Evolutionary conservation across 108 stramenopile species (phyloP).

Genomic region (Cyclostephanos tholiformis): DNA sequence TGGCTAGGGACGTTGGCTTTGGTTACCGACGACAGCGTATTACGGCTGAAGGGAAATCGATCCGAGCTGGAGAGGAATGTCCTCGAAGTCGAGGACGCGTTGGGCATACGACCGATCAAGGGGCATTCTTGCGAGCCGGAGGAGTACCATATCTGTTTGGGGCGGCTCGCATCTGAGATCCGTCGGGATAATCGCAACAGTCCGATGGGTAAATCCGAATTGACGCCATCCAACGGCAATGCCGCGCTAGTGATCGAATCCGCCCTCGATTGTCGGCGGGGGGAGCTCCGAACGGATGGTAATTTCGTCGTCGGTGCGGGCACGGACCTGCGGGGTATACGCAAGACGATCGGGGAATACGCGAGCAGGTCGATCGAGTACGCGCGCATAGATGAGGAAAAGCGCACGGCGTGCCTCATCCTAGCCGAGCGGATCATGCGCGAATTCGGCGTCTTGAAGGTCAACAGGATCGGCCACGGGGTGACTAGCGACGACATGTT

Average conservation of each 20-base stretch:
- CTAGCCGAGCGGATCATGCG: constrained; percentile 49
- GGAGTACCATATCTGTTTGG: constrained; percentile 67
- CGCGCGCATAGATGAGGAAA: constrained; percentile 20
- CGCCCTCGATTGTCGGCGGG: constrained; percentile 54
- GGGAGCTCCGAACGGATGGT: constrained; percentile 66
- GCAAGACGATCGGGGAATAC: constrained; percentile 29
- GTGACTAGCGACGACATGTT: constrained; percentile 54
- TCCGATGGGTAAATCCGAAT: background rate
- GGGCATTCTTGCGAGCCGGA: constrained; percentile 64
- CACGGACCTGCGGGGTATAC: constrained; percentile 39
- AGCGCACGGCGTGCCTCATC: constrained; percentile 33
- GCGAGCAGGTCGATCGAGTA: constrained; percentile 27
- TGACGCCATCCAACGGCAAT: constrained; percentile 24
- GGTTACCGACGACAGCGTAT: constrained; percentile 54
- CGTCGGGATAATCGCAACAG: background rate
- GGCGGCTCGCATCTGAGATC: constrained; percentile 30
- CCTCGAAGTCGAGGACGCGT: constrained; percentile 45
- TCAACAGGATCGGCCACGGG: constrained; percentile 21
- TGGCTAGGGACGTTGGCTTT: constrained; percentile 58
- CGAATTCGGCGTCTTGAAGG: constrained; percentile 60
- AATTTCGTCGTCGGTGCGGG: constrained; percentile 54
- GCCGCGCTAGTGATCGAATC: constrained; percentile 62
- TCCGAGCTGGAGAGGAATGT: constrained; percentile 35
- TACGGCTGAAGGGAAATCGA: constrained; percentile 49
- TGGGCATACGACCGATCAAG: constrained; percentile 55